These are phyloP conservation scores for Rhexocercosporidium sp. DNA, from an alignment of 2,329 filamentous ascomycete genomes.

Conservation along the genomic window DNA sequence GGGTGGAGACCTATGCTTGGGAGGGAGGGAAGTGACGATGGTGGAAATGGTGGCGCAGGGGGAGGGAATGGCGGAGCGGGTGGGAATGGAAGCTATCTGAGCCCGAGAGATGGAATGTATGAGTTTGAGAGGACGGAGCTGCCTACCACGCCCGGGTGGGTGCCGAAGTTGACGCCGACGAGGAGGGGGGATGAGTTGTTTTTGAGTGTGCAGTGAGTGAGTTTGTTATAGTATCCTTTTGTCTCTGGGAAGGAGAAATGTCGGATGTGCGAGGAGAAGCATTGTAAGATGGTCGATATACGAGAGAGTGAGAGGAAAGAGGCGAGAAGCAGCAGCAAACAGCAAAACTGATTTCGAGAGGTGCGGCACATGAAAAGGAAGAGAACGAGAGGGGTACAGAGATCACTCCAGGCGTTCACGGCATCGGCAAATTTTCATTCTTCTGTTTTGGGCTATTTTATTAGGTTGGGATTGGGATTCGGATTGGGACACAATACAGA, in stretches of 20 bases:
- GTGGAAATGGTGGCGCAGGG: background rate
- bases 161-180: conserved; percentile 70
- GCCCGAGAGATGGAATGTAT: conserved; percentile 6
- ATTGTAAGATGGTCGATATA: background rate
- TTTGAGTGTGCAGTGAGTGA: conserved; percentile 56
- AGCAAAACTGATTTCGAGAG: too few relatives aligned
- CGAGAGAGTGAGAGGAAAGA: background rate
- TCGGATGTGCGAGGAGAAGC: background rate
- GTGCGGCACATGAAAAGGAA: background rate
- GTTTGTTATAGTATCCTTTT: background rate
- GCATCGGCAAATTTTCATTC: background rate
- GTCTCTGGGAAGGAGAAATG: background rate
- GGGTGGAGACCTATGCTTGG: conserved; percentile 37
- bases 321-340: background rate
- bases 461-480: too few relatives aligned
- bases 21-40: background rate
- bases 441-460: background rate
- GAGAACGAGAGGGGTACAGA: background rate
- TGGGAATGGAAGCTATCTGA: background rate
- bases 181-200: conserved; percentile 69
- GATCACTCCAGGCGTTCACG: background rate
- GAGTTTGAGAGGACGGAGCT: conserved; percentile 38
- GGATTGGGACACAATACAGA: background rate
- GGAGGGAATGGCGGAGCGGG: background rate
- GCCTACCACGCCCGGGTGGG: conserved; percentile 61